Evolutionary conservation across 345 rosid genomes (phyloP).

Genomic region (Ricinus communis): DNA sequence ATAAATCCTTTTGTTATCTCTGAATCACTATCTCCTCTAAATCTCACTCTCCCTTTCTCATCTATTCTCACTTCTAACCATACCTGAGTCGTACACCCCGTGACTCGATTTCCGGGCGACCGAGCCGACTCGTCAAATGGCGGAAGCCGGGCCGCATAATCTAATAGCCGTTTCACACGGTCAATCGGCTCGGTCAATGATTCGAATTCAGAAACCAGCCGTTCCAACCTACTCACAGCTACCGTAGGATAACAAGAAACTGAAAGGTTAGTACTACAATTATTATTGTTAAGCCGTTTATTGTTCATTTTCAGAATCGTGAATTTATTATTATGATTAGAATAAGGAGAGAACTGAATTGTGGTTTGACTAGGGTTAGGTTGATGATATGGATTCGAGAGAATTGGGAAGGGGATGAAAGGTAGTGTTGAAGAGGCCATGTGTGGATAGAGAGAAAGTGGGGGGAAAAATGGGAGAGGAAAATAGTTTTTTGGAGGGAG

Average conservation of each 20-base stretch:
- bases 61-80: constrained; percentile 68
- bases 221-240: not conserved
- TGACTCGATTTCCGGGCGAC: constrained; percentile 51
- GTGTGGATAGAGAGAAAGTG: constrained; percentile 24
- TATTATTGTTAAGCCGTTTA: not conserved
- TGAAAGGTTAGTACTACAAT: no score
- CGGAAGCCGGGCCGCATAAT: constrained; percentile 62
- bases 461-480: not conserved
- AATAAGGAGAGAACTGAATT: not conserved
- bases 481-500: not conserved
- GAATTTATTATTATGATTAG: no score
- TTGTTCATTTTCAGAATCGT: no score
- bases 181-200: constrained; percentile 45
- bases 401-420: not conserved
- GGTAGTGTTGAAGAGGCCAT: constrained; percentile 25
- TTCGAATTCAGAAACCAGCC: constrained; percentile 17
- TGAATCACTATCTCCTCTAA: constrained; percentile 82
- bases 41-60: constrained; percentile 56
- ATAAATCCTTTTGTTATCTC: constrained; percentile 82
- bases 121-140: constrained; percentile 69
- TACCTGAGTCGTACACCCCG: constrained; percentile 86
- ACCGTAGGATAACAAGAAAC: no score
- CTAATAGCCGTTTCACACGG: constrained; percentile 71
- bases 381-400: not conserved
- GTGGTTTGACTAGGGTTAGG: not conserved